Evolutionary conservation across 768 basidiomycete species (phyloP), one percentile per base, ranked within the genome.

Genomic region (Amanita jacksonii): DNA sequence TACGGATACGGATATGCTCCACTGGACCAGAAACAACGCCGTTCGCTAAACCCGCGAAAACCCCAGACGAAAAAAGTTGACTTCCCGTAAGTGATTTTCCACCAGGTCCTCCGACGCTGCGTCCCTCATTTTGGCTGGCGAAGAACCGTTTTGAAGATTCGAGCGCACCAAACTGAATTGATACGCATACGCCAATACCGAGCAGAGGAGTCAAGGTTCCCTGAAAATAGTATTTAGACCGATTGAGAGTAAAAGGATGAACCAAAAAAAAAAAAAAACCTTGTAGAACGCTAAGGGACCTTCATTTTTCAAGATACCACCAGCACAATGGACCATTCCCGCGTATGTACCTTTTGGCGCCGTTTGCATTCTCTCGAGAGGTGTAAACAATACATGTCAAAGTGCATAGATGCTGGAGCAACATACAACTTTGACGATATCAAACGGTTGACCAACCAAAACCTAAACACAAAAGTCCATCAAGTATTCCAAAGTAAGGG

Each of bases 201-300:
- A 94, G 68, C 8, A 97, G 67, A 8, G 92, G 92, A 1, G 90
- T 85, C 37, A 94, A 63, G 1, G 92, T 93, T 45, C 92, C 92
- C 90, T 94, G 46, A 9, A 46, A 30, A 41, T 12, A 48, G 13
- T 23, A 49, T 40, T 39, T 23, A 37, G 38, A 25, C n/a, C n/a
- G n/a, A n/a, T n/a, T n/a, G n/a, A n/a, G n/a, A n/a, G n/a, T n/a
- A n/a, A n/a, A n/a, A n/a, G n/a, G n/a, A n/a, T n/a, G n/a, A n/a
- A n/a, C n/a, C n/a, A n/a, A n/a, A n/a, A n/a, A n/a, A n/a, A n/a
- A n/a, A n/a, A n/a, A n/a, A n/a, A n/a, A 46, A 83, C 91, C 79
- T 96, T 96, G 73, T 94, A 97, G 66, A 96, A 97, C 2, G 90
- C 91, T 41, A 90, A 62, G 6, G 92, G 89, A 2, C 92, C 92